Percentiles rank a stretch among this genome's conserved stretches.
These are phyloP conservation scores for Athelia sp. DNA, from an alignment of 1,284 basidiomycete species.

Conservation along the genomic window DNA sequence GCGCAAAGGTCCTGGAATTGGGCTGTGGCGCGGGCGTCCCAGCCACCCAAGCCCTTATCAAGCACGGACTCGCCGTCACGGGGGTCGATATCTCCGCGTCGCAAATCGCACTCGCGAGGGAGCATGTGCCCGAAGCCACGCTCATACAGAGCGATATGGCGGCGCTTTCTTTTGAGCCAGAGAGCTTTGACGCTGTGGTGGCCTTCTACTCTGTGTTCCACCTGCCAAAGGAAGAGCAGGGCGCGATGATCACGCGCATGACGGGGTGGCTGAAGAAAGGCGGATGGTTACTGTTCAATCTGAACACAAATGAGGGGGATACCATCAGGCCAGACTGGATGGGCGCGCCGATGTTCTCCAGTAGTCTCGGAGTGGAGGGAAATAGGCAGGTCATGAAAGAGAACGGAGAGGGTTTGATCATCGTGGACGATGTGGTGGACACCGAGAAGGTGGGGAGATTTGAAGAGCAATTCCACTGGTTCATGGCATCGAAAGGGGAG, in stretches of 20 bases:
- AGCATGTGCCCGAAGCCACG: constrained; percentile 15
- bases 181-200: constrained; percentile 16
- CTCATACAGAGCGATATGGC: constrained; percentile 21
- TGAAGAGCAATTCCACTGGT: constrained; percentile 21
- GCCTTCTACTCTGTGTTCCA: constrained; percentile 17
- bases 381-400: too few species aligned
- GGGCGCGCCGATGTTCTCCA: too few species aligned
- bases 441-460: constrained; percentile 15
- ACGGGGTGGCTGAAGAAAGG: constrained; percentile 6
- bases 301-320: too few species aligned
- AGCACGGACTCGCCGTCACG: constrained; percentile 14
- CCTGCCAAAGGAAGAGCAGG: background rate
- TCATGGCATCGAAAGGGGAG: constrained; percentile 16
- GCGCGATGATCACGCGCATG: too few species aligned
- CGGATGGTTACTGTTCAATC: too few species aligned
- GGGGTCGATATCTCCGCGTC: constrained; percentile 21
- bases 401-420: constrained; percentile 4
- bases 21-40: constrained; percentile 22
- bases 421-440: constrained; percentile 15
- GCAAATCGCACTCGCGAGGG: constrained; percentile 16
- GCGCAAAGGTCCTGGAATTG: constrained; percentile 16
- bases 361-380: too few species aligned
- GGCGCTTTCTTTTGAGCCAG: constrained; percentile 11
- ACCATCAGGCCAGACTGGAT: too few species aligned
- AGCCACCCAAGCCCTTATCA: constrained; percentile 14